A percentile compares a stretch with the other conserved stretches of the same genome.
These are phyloP conservation scores for Xylaria castorea DNA, from an alignment of 495 filamentous ascomycete genomes.

Conservation along the genomic window DNA sequence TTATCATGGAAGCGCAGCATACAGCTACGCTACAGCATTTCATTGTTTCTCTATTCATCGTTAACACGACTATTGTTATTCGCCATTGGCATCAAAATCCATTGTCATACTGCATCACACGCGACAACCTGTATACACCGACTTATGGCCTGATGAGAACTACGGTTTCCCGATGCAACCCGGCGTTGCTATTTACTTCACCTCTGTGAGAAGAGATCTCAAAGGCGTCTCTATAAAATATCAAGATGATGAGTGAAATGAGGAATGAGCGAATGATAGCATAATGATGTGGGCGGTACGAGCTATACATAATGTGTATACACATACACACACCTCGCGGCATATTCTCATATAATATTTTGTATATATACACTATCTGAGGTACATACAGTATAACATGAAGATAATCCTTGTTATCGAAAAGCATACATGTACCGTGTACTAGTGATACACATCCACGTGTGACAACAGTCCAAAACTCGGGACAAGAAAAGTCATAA, in stretches of 20 bases:
- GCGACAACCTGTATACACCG: constrained; percentile 1
- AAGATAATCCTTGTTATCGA: not conserved
- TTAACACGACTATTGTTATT: not conserved
- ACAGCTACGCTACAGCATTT: constrained; percentile 13
- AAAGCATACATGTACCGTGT: not conserved
- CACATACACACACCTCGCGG: not conserved
- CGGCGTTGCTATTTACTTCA: not conserved
- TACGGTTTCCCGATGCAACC: not conserved
- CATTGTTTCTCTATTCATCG: not conserved
- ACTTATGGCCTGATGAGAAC: not conserved
- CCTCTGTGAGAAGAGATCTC: not conserved
- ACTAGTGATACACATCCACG: not conserved
- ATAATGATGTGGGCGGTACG: not conserved
- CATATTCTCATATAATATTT: not conserved
- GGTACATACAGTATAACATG: not conserved
- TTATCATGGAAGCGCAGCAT: constrained; percentile 18
- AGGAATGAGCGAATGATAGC: constrained; percentile 7
- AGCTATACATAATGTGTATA: not conserved
- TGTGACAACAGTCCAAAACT: not conserved
- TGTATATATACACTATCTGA: not conserved
- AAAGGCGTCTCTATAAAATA: not conserved
- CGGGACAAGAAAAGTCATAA: not conserved
- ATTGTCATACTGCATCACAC: constrained; percentile 2
- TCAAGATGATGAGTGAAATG: constrained; percentile 15
- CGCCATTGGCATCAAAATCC: not conserved